A percentile compares a stretch with the other conserved stretches of the same genome.
Evolutionary conservation across 1,284 basidiomycete species (phyloP).

Genomic region (Cryptococcus sp.): DNA sequence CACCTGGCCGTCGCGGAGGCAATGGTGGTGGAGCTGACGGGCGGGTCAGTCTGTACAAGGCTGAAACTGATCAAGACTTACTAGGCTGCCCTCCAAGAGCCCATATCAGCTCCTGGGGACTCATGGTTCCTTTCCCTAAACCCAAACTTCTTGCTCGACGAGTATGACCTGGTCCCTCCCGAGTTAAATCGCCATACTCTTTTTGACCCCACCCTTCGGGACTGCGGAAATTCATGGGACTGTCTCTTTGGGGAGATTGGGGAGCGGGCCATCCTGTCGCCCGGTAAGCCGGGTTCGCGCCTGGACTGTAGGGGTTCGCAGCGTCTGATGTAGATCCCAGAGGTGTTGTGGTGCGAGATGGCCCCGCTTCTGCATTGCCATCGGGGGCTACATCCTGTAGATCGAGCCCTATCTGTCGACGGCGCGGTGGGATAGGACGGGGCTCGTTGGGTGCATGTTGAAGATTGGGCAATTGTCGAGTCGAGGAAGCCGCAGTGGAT

Average conservation of each 20-base stretch:
- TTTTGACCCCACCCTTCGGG: constrained; percentile 32
- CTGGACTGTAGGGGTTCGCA: constrained; percentile 31
- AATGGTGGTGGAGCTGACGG: constrained; percentile 33
- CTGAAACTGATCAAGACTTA: constrained; percentile 10
- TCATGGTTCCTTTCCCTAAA: constrained; percentile 41
- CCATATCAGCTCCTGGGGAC: constrained; percentile 51
- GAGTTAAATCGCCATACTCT: constrained; percentile 10
- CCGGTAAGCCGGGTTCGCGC: constrained; percentile 30
- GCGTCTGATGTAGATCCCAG: constrained; percentile 11
- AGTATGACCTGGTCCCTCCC: constrained; percentile 24
- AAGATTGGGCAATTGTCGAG: constrained; percentile 7
- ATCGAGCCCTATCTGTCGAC: constrained; percentile 24
- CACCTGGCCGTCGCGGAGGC: constrained; percentile 30
- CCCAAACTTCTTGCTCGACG: constrained; percentile 41
- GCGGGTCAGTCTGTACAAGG: constrained; percentile 1
- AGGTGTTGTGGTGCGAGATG: constrained; percentile 19
- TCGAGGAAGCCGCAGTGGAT: constrained; percentile 16
- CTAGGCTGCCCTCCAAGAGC: constrained; percentile 35
- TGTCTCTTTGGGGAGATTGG: constrained; percentile 18
- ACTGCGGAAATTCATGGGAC: constrained; percentile 27
- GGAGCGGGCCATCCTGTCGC: constrained; percentile 31
- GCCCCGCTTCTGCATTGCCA: constrained; percentile 34
- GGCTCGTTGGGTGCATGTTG: not conserved
- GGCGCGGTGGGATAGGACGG: constrained; percentile 8
- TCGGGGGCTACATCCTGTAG: constrained; percentile 9